Percentiles rank a stretch among this genome's conserved stretches.
These are phyloP conservation scores for Ilyonectria destructans DNA, from an alignment of 2,329 filamentous ascomycete species.

Conservation along the genomic window DNA sequence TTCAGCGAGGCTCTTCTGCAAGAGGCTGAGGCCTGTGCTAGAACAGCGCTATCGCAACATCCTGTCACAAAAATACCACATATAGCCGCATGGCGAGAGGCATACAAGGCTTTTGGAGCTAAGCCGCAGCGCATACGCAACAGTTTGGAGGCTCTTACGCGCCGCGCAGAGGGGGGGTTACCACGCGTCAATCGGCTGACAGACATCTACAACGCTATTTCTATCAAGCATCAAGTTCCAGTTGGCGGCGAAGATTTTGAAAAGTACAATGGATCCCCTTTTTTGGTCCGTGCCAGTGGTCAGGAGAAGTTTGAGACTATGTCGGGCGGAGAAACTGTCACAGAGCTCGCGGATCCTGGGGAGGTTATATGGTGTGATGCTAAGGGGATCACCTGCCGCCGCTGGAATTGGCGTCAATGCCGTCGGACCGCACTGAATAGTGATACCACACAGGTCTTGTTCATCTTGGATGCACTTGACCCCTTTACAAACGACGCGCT, in stretches of 20 bases:
- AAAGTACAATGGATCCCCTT: slow-evolving; percentile 38
- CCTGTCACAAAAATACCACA: slow-evolving; percentile 37
- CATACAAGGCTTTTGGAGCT: slow-evolving; percentile 39
- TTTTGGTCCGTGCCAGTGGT: slow-evolving; percentile 32
- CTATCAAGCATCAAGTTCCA: slow-evolving; percentile 41
- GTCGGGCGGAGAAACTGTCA: slow-evolving; percentile 15
- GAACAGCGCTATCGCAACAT: slow-evolving; percentile 11
- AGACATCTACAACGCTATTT: slow-evolving; percentile 44
- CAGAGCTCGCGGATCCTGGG: slow-evolving; percentile 28
- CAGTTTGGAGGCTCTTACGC: slow-evolving; percentile 39
- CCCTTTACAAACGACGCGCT: slow-evolving; percentile 20
- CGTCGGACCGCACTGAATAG: slow-evolving; percentile 35
- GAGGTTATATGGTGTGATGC: slow-evolving; percentile 43
- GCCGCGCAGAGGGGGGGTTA: slow-evolving; percentile 32
- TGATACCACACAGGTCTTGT: slow-evolving; percentile 14
- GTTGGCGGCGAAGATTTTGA: slow-evolving; percentile 41
- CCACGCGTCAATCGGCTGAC: slow-evolving; percentile 42
- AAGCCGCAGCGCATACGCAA: slow-evolving; percentile 37
- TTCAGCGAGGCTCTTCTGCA: slow-evolving; percentile 34
- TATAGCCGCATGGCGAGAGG: slow-evolving; percentile 37
- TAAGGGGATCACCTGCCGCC: slow-evolving; percentile 38
- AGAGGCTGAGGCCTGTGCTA: slow-evolving; percentile 34
- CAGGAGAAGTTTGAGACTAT: slow-evolving; percentile 27
- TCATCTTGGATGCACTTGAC: slow-evolving; percentile 25
- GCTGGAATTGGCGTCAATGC: slow-evolving; percentile 43